Evolutionary conservation across 2,329 filamentous ascomycete genomes (phyloP).

Genomic region (Curvularia eragrostidis): DNA sequence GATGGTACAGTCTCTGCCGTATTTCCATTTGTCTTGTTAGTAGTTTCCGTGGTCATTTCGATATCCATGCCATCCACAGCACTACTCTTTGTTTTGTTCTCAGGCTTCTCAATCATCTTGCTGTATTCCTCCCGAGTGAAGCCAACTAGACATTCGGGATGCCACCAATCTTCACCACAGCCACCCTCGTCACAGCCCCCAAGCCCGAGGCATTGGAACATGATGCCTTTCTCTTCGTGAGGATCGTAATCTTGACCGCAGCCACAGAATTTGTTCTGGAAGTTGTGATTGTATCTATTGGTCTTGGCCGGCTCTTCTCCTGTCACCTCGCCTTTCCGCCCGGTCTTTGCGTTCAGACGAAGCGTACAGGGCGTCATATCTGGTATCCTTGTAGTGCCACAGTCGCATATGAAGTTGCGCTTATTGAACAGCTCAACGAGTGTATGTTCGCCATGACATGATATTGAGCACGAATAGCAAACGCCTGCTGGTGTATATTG

Average conservation of each 20-base stretch:
- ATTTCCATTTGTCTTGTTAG: conserved; percentile 15
- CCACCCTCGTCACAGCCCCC: conserved; percentile 81
- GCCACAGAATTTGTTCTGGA: conserved; percentile 88
- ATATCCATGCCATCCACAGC: conserved; percentile 20
- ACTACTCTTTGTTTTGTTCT: conserved; percentile 18
- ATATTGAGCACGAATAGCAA: conserved; percentile 96
- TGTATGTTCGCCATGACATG: conserved; percentile 93
- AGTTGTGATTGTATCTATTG: conserved; percentile 97
- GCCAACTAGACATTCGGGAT: conserved; percentile 89
- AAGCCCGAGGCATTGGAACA: conserved; percentile 95
- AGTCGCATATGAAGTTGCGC: conserved; percentile 95
- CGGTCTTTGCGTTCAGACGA: conserved; percentile 74
- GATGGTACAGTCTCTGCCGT: conserved; percentile 16
- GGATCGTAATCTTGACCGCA: conserved; percentile 89
- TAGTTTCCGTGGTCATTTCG: conserved; percentile 7
- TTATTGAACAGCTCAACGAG: conserved; percentile 97
- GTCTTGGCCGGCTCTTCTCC: conserved; percentile 73
- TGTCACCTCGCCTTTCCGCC: conserved; percentile 76
- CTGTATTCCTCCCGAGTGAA: conserved; percentile 76
- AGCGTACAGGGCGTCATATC: conserved; percentile 75
- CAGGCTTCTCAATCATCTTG: conserved; percentile 45
- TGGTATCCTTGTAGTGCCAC: conserved; percentile 82
- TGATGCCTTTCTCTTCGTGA: conserved; percentile 88
- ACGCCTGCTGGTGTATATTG: conserved; percentile 78
- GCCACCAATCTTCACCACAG: conserved; percentile 98